Conservation (phyloP, 2,329 filamentous ascomycete species). For the Gaeumannomyces sp. region DNA sequence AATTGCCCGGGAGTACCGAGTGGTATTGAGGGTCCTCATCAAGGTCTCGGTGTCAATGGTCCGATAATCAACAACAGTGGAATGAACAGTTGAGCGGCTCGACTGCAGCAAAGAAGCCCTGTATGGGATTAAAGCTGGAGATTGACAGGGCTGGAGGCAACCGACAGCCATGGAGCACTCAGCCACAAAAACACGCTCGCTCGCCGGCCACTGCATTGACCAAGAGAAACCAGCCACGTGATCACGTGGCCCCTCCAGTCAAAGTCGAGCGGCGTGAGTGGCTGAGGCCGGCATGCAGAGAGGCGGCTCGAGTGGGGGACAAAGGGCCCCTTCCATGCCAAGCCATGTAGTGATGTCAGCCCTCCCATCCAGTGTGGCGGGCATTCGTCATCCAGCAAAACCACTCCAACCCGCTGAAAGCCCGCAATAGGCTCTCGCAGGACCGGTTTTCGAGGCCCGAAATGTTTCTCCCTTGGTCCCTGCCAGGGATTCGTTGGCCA, state of each 20-base stretch:
- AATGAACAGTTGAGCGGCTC: too few species aligned
- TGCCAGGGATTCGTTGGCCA: background rate
- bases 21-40: too few species aligned
- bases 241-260: background rate
- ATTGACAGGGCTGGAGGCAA: background rate
- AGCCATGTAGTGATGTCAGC: constrained; percentile 1
- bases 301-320: too few species aligned
- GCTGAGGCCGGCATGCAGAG: background rate
- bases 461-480: background rate
- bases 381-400: constrained; percentile 8
- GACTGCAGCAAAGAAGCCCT: too few species aligned
- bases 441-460: background rate
- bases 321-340: background rate
- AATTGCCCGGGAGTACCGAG: background rate
- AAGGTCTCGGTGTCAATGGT: too few species aligned
- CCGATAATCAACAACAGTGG: too few species aligned
- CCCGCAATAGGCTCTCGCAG: too few species aligned
- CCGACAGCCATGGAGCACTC: background rate
- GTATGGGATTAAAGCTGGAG: too few species aligned
- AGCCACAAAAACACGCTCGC: background rate
- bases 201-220: background rate
- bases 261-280: background rate
- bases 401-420: too few species aligned
- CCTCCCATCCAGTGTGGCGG: background rate
- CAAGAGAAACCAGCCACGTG: background rate